These are phyloP conservation scores for Pythium insidiosum DNA, from an alignment of 352 stramenopile species.

Conservation along the genomic window DNA sequence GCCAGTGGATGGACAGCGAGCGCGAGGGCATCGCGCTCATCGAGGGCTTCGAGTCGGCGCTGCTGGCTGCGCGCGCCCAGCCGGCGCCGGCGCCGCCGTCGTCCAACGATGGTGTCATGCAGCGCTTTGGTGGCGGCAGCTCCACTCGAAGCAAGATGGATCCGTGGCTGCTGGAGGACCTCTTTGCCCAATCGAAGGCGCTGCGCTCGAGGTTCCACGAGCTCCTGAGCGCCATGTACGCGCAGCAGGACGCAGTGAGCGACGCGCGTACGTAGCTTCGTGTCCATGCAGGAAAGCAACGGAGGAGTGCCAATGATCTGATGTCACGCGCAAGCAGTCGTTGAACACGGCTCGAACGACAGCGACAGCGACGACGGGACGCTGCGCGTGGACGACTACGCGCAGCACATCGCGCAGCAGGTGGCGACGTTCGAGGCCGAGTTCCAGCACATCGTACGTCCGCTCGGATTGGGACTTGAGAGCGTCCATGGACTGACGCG, in stretches of 20 bases:
- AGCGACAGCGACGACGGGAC: background rate
- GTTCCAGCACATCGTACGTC: conserved; percentile 71
- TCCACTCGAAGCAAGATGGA: conserved; percentile 36
- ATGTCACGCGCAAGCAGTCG: too few relatives aligned
- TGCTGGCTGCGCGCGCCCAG: conserved; percentile 29
- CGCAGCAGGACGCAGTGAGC: conserved; percentile 27
- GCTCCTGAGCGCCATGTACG: conserved; percentile 56
- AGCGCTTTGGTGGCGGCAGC: conserved; percentile 19
- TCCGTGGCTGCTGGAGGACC: conserved; percentile 56
- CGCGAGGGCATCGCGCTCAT: conserved; percentile 56
- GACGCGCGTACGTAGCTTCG: conserved; percentile 29
- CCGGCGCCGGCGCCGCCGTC: conserved; percentile 1
- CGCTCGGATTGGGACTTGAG: too few relatives aligned
- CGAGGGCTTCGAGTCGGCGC: conserved; percentile 58
- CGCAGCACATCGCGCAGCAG: conserved; percentile 63
- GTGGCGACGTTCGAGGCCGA: conserved; percentile 69
- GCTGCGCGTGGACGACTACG: conserved; percentile 48
- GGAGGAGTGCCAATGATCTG: background rate
- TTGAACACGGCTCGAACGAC: background rate
- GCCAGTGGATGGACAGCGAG: conserved; percentile 52
- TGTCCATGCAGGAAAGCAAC: too few relatives aligned
- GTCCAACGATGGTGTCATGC: background rate
- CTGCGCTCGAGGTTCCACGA: conserved; percentile 34
- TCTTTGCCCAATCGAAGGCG: conserved; percentile 52
- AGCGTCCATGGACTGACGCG: too few relatives aligned